These are phyloP conservation scores for Colletotrichum graminicola DNA, from an alignment of 2,329 filamentous ascomycete species.

Conservation along the genomic window DNA sequence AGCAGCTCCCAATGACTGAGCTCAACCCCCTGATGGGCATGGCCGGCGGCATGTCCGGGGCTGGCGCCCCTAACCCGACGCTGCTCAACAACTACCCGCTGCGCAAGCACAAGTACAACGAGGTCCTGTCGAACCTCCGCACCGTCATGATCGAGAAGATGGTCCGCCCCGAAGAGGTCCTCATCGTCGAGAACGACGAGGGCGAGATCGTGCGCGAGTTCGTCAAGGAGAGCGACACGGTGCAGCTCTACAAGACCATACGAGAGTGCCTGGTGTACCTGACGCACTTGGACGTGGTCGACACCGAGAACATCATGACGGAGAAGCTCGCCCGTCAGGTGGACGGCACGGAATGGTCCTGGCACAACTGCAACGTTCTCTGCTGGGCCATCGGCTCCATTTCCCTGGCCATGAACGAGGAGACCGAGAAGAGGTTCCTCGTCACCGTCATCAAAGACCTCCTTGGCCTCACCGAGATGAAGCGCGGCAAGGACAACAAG, in stretches of 20 bases:
- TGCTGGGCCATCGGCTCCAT: constrained; percentile 99
- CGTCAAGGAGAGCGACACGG: constrained; percentile 98
- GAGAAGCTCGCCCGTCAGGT: constrained; percentile 97
- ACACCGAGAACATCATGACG: constrained; percentile 99
- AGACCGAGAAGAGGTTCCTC: constrained; percentile 97
- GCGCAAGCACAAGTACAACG: constrained; percentile 97
- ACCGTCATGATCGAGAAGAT: constrained; percentile 99
- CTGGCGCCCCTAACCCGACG: constrained; percentile 86
- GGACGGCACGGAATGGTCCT: constrained; percentile 96
- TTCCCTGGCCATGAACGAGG: constrained; percentile 98
- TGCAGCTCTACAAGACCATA: constrained; percentile 99
- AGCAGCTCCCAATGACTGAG: constrained; percentile 92
- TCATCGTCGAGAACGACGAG: constrained; percentile 99
- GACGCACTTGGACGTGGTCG: constrained; percentile 95
- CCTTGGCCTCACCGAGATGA: constrained; percentile 97
- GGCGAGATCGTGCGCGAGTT: constrained; percentile 99
- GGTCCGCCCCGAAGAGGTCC: constrained; percentile 96
- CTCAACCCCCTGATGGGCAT: constrained; percentile 90
- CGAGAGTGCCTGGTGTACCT: constrained; percentile 97
- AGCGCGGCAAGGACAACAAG: constrained; percentile 99
- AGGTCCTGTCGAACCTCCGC: constrained; percentile 92
- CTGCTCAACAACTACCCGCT: constrained; percentile 92
- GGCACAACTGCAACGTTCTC: constrained; percentile 99
- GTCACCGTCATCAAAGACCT: constrained; percentile 99
- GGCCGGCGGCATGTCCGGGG: constrained; percentile 77